Evolutionary conservation across 371 early-diverging fungal genomes (phyloP).

Genomic region (Mucor sp.): DNA sequence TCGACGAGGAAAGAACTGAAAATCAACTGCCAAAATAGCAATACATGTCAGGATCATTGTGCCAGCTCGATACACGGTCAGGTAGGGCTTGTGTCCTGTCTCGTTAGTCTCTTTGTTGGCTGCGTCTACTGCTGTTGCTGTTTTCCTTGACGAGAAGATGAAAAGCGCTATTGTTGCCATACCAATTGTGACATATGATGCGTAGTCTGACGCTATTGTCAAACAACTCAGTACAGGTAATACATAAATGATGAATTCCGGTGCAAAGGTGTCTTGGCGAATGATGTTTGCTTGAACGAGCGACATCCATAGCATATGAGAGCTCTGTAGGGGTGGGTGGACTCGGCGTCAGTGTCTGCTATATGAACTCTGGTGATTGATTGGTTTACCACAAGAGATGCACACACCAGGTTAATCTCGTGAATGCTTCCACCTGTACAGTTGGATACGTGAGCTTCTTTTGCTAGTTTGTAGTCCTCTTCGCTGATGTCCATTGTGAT

Average conservation of each 20-base stretch:
- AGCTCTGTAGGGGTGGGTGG: constrained; percentile 18
- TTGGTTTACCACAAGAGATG: constrained; percentile 52
- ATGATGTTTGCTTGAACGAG: constrained; percentile 16
- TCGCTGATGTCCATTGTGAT: constrained; percentile 19
- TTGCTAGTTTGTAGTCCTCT: constrained; percentile 57
- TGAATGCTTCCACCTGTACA: constrained; percentile 68
- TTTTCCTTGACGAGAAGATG: not conserved
- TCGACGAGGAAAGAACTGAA: constrained; percentile 88
- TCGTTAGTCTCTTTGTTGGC: constrained; percentile 1
- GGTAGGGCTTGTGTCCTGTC: constrained; percentile 36
- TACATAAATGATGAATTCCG: constrained; percentile 38
- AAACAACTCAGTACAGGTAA: constrained; percentile 29
- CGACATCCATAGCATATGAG: constrained; percentile 31
- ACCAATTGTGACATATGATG: constrained; percentile 25
- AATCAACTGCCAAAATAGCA: constrained; percentile 94
- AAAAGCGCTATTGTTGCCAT: constrained; percentile 7
- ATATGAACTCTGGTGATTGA: not conserved
- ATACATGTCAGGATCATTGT: constrained; percentile 82
- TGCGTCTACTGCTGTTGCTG: constrained; percentile 10
- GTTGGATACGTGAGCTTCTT: constrained; percentile 73
- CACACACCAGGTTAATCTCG: constrained; percentile 61
- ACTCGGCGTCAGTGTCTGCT: not conserved
- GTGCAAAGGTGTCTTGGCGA: constrained; percentile 15
- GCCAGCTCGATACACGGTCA: constrained; percentile 76
- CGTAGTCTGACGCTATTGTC: constrained; percentile 41